Conservation (phyloP, 176 grass and related monocot genomes). For the Saccharum officinarum region DNA sequence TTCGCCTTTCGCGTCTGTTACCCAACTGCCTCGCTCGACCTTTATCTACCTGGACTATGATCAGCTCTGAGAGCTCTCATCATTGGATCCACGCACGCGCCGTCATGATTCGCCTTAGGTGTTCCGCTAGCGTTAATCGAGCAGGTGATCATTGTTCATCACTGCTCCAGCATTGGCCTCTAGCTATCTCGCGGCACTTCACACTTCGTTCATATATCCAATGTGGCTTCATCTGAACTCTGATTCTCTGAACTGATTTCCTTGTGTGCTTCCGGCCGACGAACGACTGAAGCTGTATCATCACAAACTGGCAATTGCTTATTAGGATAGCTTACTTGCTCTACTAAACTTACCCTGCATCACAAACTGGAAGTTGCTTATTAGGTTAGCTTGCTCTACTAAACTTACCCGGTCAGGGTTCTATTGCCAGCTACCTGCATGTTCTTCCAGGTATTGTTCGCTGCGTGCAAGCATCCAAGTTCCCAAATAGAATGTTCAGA, state of each 20-base stretch:
- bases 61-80: neutral
- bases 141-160: neutral
- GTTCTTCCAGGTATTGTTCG: constrained; percentile 21
- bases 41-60: constrained; percentile 26
- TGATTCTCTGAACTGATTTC: neutral
- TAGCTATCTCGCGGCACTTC: neutral
- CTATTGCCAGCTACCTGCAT: constrained; percentile 12
- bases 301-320: neutral
- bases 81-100: constrained; percentile 17
- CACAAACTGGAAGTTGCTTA: neutral
- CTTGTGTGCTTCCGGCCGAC: neutral
- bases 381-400: neutral
- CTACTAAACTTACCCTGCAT: neutral
- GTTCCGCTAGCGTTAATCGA: constrained; percentile 3
- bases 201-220: neutral
- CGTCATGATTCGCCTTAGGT: constrained; percentile 10
- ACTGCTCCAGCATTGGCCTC: neutral
- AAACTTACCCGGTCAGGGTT: neutral
- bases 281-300: neutral
- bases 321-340: neutral
- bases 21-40: neutral
- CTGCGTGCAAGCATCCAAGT: neutral
- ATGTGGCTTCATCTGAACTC: neutral
- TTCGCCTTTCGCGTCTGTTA: neutral
- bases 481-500: constrained; percentile 3